Percentiles rank a stretch among this genome's conserved stretches.
These are phyloP conservation scores for Craspedostauros australis DNA, from an alignment of 108 stramenopile genomes.

Conservation along the genomic window DNA sequence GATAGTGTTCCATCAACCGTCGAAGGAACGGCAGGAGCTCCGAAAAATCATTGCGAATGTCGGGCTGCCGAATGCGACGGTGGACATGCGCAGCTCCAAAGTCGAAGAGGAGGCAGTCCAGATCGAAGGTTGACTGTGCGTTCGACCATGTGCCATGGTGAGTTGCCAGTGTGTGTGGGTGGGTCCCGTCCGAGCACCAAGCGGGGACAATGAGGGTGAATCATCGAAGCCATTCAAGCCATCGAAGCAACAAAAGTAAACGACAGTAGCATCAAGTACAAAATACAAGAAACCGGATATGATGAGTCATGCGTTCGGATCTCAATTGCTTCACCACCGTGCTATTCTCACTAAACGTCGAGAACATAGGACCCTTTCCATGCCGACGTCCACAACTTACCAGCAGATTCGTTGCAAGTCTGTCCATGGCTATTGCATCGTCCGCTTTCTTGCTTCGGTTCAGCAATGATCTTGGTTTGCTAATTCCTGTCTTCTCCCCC, in stretches of 20 bases:
- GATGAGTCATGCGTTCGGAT: too few relatives aligned
- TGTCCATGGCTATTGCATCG: slow-evolving; percentile 28
- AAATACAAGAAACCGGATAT: too few relatives aligned
- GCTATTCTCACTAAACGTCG: too few relatives aligned
- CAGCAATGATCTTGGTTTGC: neutral
- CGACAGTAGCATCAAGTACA: too few relatives aligned
- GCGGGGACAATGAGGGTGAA: too few relatives aligned
- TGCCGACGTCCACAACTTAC: slow-evolving; percentile 6
- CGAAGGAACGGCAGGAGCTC: slow-evolving; percentile 21
- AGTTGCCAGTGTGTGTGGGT: too few relatives aligned
- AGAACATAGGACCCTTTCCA: too few relatives aligned
- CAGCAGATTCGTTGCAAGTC: slow-evolving; percentile 8
- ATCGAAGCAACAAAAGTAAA: too few relatives aligned
- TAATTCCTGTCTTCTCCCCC: neutral
- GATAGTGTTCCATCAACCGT: slow-evolving; percentile 15
- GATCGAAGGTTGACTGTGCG: slow-evolving; percentile 17
- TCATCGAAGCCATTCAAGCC: too few relatives aligned
- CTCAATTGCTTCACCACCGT: too few relatives aligned
- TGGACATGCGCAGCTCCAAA: slow-evolving; percentile 28
- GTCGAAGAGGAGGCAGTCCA: slow-evolving; percentile 32
- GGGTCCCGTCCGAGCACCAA: too few relatives aligned
- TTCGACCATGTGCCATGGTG: too few relatives aligned
- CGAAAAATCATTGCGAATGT: slow-evolving; percentile 6
- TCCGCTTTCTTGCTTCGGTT: neutral
- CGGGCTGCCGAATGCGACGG: slow-evolving; percentile 11